These are phyloP conservation scores for Flaveria robusta DNA, from an alignment of 129 eudicot species.

Conservation along the genomic window DNA sequence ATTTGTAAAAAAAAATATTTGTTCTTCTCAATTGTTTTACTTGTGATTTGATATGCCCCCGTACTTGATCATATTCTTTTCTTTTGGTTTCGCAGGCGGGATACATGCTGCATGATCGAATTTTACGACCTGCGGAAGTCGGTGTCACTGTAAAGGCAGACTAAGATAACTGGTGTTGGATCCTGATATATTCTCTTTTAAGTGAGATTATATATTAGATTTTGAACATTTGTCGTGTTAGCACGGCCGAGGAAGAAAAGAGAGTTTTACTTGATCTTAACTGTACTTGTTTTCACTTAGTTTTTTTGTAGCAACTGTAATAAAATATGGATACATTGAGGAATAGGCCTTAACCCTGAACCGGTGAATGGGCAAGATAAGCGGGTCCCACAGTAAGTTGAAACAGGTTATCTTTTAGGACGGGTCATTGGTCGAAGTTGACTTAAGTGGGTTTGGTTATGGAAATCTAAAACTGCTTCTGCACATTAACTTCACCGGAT, in stretches of 20 bases:
- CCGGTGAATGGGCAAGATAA: background rate
- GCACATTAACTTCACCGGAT: background rate
- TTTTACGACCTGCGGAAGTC: conserved; percentile 90
- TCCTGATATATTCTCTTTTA: background rate
- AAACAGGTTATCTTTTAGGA: background rate
- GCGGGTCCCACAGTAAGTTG: background rate
- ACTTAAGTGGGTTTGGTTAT: background rate
- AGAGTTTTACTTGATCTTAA: conserved; percentile 1
- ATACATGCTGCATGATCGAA: conserved; percentile 64
- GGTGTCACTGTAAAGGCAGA: conserved; percentile 66
- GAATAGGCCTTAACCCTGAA: no score
- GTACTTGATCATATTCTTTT: background rate
- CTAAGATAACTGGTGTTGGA: conserved; percentile 28
- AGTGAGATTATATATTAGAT: conserved; percentile 2
- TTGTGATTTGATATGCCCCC: no score
- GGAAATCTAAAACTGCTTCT: conserved; percentile 10
- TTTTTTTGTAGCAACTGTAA: conserved; percentile 29
- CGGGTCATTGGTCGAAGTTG: background rate
- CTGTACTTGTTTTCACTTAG: background rate
- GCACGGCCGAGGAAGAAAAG: background rate
- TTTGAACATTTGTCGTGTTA: conserved; percentile 28
- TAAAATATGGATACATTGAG: conserved; percentile 3
- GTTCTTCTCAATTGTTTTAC: background rate
- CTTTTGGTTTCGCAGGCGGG: conserved; percentile 55
- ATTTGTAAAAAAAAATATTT: background rate